Conservation (phyloP, 495 filamentous ascomycete species). For the Xylaria longipes region DNA sequence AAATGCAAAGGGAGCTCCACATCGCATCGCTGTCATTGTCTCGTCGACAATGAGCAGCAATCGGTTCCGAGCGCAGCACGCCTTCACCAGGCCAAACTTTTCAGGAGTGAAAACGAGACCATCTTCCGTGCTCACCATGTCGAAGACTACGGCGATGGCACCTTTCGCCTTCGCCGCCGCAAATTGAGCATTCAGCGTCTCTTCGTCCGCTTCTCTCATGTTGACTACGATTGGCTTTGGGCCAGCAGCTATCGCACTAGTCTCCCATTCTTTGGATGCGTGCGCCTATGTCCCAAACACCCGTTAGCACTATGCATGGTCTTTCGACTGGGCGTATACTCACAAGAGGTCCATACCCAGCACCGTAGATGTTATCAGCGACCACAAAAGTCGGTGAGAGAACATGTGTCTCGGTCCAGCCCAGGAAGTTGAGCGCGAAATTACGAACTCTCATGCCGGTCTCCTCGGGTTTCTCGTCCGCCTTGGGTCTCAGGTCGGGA, state of each 20-base stretch:
- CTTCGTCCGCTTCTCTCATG: slow-evolving; percentile 20
- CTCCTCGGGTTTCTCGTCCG: slow-evolving; percentile 13
- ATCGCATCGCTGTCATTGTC: slow-evolving; percentile 35
- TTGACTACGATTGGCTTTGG: slow-evolving; percentile 21
- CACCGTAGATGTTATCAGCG: slow-evolving; percentile 20
- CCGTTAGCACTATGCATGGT: neutral
- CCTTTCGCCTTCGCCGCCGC: slow-evolving; percentile 35
- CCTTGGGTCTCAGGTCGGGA: neutral
- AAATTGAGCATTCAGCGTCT: slow-evolving; percentile 20
- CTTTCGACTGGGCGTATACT: neutral
- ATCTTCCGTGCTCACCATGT: slow-evolving; percentile 35
- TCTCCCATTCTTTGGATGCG: slow-evolving; percentile 18
- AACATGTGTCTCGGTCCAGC: slow-evolving; percentile 19
- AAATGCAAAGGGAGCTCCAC: slow-evolving; percentile 37
- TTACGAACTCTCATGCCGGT: slow-evolving; percentile 8
- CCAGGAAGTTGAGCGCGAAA: slow-evolving; percentile 14
- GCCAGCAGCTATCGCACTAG: slow-evolving; percentile 15
- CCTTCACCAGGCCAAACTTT: slow-evolving; percentile 22
- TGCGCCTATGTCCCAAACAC: neutral
- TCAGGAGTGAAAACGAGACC: slow-evolving; percentile 24
- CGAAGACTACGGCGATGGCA: slow-evolving; percentile 44
- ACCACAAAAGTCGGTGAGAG: slow-evolving; percentile 20
- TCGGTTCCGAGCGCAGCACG: slow-evolving; percentile 26
- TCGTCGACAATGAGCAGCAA: slow-evolving; percentile 36
- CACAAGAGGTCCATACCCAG: slow-evolving; percentile 20